Base-by-base conservation (phyloP, 2,329 filamentous ascomycete species). In the Parafenestella ontariensis region DNA sequence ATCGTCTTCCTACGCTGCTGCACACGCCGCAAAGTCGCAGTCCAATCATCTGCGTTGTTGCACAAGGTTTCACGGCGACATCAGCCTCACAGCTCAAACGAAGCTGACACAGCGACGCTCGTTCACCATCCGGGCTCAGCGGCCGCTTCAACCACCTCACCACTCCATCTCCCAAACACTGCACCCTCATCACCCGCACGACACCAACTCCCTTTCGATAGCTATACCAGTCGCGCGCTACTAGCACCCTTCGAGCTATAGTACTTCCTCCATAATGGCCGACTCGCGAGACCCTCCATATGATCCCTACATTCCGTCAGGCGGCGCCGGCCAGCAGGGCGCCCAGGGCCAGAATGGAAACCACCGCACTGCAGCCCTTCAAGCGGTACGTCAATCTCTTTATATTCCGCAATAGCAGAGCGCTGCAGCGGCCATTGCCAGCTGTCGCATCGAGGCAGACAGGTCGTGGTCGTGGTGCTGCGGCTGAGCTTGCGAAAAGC, bases 291-390 rank as follows among this genome's bases (percentile, higher is more conserved):
- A 82, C 69, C 91, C 47, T 33, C 57, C 91, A 66, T 96, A 96
- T 79, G 91, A 96, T 79, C 91, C 91, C 61, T 96, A 95, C 81
- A 93, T 94, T 77, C 91, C 91, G 73, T 86, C 85, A 75, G 87
- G 87, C 78, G 82, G 83, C 77, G 71, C 68, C 62, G 65, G 54
- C 54, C 63, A 70, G 77, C 85, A 75, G 82, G 84, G 68, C 59
- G 69, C 61, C 56, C 69, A 69, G 76, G 65, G 72, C 58, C 75
- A 80, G 64, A 69, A 70, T 66, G 85, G 83, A 67, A 89, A 88
- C 74, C 82, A 85, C 70, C 84, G 87, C 77, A 89, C 87, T 52
- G 85, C 85, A 56, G 89, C 89, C 62, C 85, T 96, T 66, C 91
- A 96, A 85, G 89, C 89, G 79, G 92, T 96, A 89, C 41, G 72